A percentile compares a stretch with the other conserved stretches of the same genome.
Evolutionary conservation across 2,329 filamentous ascomycete genomes (phyloP).

Genomic region (Ceratocystis papillata): DNA sequence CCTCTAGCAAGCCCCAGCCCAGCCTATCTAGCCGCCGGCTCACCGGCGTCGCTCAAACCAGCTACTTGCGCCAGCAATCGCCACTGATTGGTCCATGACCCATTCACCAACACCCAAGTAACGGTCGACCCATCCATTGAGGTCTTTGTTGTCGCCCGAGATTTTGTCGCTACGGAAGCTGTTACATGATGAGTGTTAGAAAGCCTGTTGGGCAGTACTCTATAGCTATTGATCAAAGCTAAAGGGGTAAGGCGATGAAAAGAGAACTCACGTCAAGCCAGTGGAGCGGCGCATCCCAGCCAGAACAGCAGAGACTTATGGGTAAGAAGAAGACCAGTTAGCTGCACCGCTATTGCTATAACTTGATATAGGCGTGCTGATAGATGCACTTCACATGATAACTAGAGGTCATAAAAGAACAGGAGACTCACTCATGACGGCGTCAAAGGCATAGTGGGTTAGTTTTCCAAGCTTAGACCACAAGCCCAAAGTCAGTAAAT

Average conservation of each 20-base stretch:
- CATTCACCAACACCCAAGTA: conserved; percentile 94
- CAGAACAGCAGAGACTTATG: conserved; percentile 80
- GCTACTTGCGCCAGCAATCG: conserved; percentile 73
- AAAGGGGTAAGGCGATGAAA: conserved; percentile 23
- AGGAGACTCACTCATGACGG: conserved; percentile 63
- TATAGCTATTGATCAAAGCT: too few relatives aligned
- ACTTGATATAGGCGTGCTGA: too few relatives aligned
- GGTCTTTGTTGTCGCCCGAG: conserved; percentile 64
- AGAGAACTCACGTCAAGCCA: conserved; percentile 76
- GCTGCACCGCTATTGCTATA: too few relatives aligned
- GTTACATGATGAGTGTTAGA: conserved; percentile 23
- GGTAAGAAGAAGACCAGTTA: too few relatives aligned
- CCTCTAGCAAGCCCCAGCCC: neutral
- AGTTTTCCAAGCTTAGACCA: conserved; percentile 78
- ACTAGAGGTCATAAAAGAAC: conserved; percentile 6
- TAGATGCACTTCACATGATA: too few relatives aligned
- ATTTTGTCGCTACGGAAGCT: conserved; percentile 84
- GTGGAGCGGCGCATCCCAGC: conserved; percentile 96
- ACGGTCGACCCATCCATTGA: conserved; percentile 81
- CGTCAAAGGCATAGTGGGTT: conserved; percentile 92
- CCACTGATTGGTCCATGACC: conserved; percentile 96
- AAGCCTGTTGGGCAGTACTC: neutral
- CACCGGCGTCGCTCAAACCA: conserved; percentile 87
- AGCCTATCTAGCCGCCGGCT: conserved; percentile 25
- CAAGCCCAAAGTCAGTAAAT: conserved; percentile 57